Base-by-base conservation (phyloP, 2,329 filamentous ascomycete genomes). In the Sporothrix pallida region DNA sequence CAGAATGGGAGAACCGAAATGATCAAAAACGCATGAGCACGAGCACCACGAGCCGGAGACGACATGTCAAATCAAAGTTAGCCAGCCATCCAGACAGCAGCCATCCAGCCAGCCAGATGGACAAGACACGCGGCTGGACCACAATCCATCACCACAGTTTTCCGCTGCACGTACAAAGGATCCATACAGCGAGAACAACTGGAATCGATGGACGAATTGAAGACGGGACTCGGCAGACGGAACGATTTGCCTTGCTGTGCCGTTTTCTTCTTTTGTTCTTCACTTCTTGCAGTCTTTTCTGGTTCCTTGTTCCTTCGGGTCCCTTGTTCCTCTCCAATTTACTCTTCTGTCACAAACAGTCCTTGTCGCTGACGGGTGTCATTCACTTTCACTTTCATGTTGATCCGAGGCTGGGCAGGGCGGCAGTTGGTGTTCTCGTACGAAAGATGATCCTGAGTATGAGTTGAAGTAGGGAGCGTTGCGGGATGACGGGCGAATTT, bases 141-240 rank as follows among this genome's bases (percentile, higher is more conserved):
- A 67, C 20, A 67, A 46, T 67, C 62, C 42, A n/a, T 26, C 42
- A 67, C 62, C 42, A 26, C 17, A 48, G 62, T 67, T 44, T 44
- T 56, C 8, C 31, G 31, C 54, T 67, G 42, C 13, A 37, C 9
- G 26, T 7, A 2, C 58, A 63, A 1, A 58, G 7, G 58, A 31
- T 26, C 23, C 63, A 12, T 62, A 23, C 58, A 42, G 10, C 60
- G 42, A 63, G 60, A 17, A 31, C 15, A 62, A 58, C 50, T 23
- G 26, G 10, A 68, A 70, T 54, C 17, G 67, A 70, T 48, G 48
- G 48, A 42, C 67, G 15, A 56, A 56, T 56, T 46, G 69, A 71
- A 58, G 37, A 42, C 69, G 54, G 69, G 69, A 60, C 54, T 62
- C 69, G 54, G 52, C 69, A 62, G 69, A 60, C 69, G 54, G 52